Conservation (phyloP, 768 basidiomycete genomes). For the Boletus eberwhitei region DNA sequence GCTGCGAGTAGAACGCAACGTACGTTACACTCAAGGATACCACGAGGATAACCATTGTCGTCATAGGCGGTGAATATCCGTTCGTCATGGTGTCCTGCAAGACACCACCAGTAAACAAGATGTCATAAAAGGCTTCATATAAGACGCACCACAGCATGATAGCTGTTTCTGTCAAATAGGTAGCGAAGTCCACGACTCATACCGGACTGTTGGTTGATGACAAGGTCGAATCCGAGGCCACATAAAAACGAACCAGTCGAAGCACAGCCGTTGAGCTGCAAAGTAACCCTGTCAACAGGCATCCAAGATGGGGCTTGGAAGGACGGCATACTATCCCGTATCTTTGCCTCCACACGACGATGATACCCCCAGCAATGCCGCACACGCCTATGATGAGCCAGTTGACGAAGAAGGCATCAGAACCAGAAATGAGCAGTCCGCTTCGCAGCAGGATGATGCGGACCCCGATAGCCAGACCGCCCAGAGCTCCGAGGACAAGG, state of each 20-base stretch:
- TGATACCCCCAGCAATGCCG: conserved; percentile 40
- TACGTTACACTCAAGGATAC: conserved; percentile 56
- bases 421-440: conserved; percentile 44
- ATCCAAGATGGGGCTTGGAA: background rate
- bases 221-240: conserved; percentile 53
- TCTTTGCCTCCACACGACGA: conserved; percentile 45
- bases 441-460: conserved; percentile 50
- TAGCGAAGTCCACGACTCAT: conserved; percentile 62
- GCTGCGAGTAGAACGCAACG: conserved; percentile 22
- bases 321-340: conserved; percentile 45
- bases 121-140: background rate
- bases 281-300: conserved; percentile 2
- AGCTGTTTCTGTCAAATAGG: conserved; percentile 59
- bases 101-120: background rate
- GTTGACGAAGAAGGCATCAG: conserved; percentile 39
- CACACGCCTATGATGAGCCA: conserved; percentile 52
- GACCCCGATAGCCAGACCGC: conserved; percentile 56
- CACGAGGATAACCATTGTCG: conserved; percentile 49
- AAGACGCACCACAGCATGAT: conserved; percentile 50
- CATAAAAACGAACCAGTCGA: conserved; percentile 60
- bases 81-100: conserved; percentile 44
- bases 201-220: conserved; percentile 54
- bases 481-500: conserved; percentile 43
- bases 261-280: conserved; percentile 47
- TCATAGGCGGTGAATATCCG: conserved; percentile 49